Evolutionary conservation across 2,329 filamentous ascomycete species (phyloP).

Genomic region (Herpomyces periplanetae): DNA sequence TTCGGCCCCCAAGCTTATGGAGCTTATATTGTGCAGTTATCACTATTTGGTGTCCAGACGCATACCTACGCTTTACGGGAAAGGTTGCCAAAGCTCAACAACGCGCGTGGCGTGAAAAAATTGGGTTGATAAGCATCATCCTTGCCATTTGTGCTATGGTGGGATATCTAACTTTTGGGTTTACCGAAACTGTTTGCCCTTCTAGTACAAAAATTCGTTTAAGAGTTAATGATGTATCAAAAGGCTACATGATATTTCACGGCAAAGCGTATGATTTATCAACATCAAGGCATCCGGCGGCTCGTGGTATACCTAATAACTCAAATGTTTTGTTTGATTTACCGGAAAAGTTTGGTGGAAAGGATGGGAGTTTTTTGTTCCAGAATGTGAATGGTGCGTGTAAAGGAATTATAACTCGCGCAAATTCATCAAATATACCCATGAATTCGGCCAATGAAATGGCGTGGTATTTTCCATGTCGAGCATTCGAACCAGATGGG

Average conservation of each 20-base stretch:
- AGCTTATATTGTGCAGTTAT: slow-evolving; percentile 73
- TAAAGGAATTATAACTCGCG: slow-evolving; percentile 46
- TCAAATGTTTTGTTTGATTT: slow-evolving; percentile 60
- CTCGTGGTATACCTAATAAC: slow-evolving; percentile 28
- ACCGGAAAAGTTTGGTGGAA: slow-evolving; percentile 38
- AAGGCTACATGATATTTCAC: slow-evolving; percentile 81
- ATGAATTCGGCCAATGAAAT: slow-evolving; percentile 30
- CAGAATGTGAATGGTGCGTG: slow-evolving; percentile 93
- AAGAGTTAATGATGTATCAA: slow-evolving; percentile 37
- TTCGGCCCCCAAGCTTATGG: slow-evolving; percentile 55
- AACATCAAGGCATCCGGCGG: slow-evolving; percentile 33
- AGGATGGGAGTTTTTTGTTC: slow-evolving; percentile 84
- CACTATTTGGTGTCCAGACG: slow-evolving; percentile 75
- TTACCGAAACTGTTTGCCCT: slow-evolving; percentile 56
- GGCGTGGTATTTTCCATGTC: slow-evolving; percentile 91
- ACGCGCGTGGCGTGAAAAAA: slow-evolving; percentile 86
- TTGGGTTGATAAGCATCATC: slow-evolving; percentile 81
- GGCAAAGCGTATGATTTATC: slow-evolving; percentile 57
- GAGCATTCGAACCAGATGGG: slow-evolving; percentile 65
- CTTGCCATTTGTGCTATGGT: slow-evolving; percentile 50
- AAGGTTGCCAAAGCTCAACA: slow-evolving; percentile 52
- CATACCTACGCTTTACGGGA: slow-evolving; percentile 45
- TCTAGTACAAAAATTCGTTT: slow-evolving; percentile 23
- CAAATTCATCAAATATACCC: slow-evolving; percentile 32
- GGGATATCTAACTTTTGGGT: slow-evolving; percentile 83